Evolutionary conservation across 352 stramenopile genomes (phyloP).

Genomic region (Phytopythium delawarense): DNA sequence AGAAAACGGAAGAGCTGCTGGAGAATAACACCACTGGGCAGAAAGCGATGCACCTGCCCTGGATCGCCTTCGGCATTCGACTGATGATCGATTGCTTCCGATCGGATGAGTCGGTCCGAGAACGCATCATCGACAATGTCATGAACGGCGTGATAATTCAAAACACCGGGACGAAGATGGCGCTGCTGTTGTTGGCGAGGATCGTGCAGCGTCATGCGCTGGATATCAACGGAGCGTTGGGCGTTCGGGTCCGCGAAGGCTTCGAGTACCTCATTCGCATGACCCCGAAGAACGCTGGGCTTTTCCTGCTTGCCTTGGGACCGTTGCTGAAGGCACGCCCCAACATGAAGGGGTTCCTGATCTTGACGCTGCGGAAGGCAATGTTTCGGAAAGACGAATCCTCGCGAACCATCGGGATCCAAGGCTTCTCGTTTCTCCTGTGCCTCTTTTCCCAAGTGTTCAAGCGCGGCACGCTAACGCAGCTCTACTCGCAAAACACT

Average conservation of each 20-base stretch:
- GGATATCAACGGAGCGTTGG: conserved; percentile 29
- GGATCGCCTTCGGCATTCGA: conserved; percentile 37
- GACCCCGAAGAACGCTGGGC: conserved; percentile 16
- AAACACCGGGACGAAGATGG: conserved; percentile 16
- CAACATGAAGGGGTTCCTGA: conserved; percentile 39
- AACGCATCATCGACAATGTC: conserved; percentile 33
- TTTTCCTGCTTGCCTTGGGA: conserved; percentile 30
- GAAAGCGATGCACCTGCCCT: conserved; percentile 11
- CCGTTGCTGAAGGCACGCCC: conserved; percentile 33
- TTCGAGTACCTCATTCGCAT: conserved; percentile 53
- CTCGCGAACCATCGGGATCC: conserved; percentile 45
- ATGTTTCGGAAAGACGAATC: conserved; percentile 58
- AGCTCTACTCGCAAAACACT: conserved; percentile 51
- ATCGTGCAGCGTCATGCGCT: conserved; percentile 37
- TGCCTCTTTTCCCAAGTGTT: conserved; percentile 39
- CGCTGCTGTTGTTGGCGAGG: conserved; percentile 29
- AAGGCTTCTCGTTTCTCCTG: conserved; percentile 36
- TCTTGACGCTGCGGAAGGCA: conserved; percentile 53
- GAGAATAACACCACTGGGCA: neutral
- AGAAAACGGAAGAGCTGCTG: conserved; percentile 13
- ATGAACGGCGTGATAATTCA: conserved; percentile 48
- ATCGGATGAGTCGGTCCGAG: conserved; percentile 23
- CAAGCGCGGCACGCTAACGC: conserved; percentile 33
- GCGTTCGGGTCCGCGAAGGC: conserved; percentile 34
- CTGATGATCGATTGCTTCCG: conserved; percentile 46